phyloP scores from a whole-genome alignment of 495 filamentous ascomycete genomes.

The Filosporella fistucella region DNA sequence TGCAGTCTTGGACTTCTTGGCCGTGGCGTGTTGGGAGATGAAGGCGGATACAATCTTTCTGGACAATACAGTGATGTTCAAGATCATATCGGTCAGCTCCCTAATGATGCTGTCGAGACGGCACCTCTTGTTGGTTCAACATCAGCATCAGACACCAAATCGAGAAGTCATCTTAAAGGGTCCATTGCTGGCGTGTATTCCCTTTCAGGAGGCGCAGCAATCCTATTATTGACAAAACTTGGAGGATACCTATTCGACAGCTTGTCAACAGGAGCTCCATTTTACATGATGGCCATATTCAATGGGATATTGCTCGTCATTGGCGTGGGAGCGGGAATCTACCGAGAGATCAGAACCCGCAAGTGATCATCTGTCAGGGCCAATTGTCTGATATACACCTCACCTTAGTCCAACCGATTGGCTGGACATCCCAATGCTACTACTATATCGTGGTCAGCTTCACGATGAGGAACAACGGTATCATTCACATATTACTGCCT shows the following conservation, averaged over 20 bases:
- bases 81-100: not conserved
- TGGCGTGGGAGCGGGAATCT: slow-evolving; percentile 35
- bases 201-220: slow-evolving; percentile 85
- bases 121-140: slow-evolving; percentile 11
- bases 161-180: slow-evolving; percentile 65
- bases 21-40: slow-evolving; percentile 64
- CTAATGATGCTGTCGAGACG: slow-evolving; percentile 4
- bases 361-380: not conserved
- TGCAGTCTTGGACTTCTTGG: slow-evolving; percentile 84
- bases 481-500: too few species aligned
- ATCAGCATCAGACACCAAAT: not conserved
- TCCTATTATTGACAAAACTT: slow-evolving; percentile 84
- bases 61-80: slow-evolving; percentile 17
- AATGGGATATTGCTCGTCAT: slow-evolving; percentile 66
- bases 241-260: slow-evolving; percentile 83
- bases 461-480: too few species aligned
- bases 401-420: too few species aligned
- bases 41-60: slow-evolving; percentile 24
- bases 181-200: slow-evolving; percentile 93
- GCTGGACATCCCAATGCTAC: too few species aligned
- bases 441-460: too few species aligned
- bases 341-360: slow-evolving; percentile 17
- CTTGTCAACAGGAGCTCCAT: slow-evolving; percentile 67
- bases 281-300: slow-evolving; percentile 88
- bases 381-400: too few species aligned